phyloP scores from a whole-genome alignment of 371 early-diverging fungal genomes.

The Circinella minor region DNA sequence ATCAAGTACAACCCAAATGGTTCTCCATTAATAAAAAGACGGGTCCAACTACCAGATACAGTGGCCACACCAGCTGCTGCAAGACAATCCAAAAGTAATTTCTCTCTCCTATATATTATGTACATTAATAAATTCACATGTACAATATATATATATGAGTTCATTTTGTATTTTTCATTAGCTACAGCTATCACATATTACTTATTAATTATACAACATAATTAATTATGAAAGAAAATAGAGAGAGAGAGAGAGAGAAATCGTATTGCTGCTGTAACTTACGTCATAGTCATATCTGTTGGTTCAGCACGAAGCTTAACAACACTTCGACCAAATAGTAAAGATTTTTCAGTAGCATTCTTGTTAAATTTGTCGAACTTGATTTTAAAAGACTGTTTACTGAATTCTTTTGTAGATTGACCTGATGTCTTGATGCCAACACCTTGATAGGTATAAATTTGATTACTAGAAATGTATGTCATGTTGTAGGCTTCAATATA shows the following conservation, averaged over 20 bases:
- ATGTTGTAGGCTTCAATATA: conserved; percentile 20
- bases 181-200: too few relatives aligned
- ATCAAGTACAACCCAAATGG: conserved; percentile 50
- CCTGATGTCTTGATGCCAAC: conserved; percentile 49
- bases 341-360: conserved; percentile 1
- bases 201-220: too few relatives aligned
- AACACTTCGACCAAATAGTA: conserved; percentile 43
- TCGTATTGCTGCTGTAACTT: conserved; percentile 6
- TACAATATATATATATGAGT: too few relatives aligned
- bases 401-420: conserved; percentile 50
- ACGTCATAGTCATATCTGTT: conserved; percentile 50
- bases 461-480: conserved; percentile 48
- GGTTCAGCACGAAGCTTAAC: conserved; percentile 53
- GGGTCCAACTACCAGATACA: conserved; percentile 48
- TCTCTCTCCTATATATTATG: conserved; percentile 37
- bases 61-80: conserved; percentile 53
- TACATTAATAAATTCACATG: too few relatives aligned
- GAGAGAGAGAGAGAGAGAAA: not conserved
- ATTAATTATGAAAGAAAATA: not conserved
- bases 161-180: too few relatives aligned
- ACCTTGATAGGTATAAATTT: conserved; percentile 41
- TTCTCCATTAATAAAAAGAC: conserved; percentile 49
- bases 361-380: conserved; percentile 40
- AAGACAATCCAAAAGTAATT: conserved; percentile 44
- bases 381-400: conserved; percentile 55